Evolutionary conservation across 2,329 filamentous ascomycete species (phyloP), one percentile per base, ranked within the genome.

Genomic region (Penicillium janthinellum): DNA sequence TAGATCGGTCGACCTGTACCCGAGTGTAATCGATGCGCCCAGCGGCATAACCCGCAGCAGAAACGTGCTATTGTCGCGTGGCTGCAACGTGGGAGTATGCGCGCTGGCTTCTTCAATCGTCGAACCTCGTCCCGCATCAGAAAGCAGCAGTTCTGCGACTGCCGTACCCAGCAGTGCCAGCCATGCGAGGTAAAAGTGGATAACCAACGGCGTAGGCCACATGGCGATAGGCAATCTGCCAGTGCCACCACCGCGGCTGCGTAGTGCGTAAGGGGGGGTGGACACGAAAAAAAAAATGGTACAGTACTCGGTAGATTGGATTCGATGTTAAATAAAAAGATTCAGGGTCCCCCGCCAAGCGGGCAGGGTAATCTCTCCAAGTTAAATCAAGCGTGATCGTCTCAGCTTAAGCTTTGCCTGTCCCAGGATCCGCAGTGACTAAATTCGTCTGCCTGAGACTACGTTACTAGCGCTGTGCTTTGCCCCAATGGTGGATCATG

Each of bases 1-100:
- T 1, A 71, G 72, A 44, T 67, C 67, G 8, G 55, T 57, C 1
- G 70, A 71, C 10, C 41, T 54, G 38, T 70, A 77, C 3, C 78
- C 78, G 15, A 58, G 63, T 0, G 75, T 78, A 45, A 78, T 77
- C 2, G 74, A 77, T 15, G 77, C 74, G 1, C 76, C 75, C 4
- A 78, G 69, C 1, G 76, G 73, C 47, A 68, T 45, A 12, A 68
- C 25, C 2, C 60, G 50, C 1, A 68, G 48, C 1, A 58, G 20
- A 22, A 65, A 65, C 12, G 58, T 63, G 7, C 57, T 57, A n/a
- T 56, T 56, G 4, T 54, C 51, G 17, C 56, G 56, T 1, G 51
- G 11, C 2, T 54, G 47, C 11, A 57, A 5, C 10, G 42, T 44
- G 4, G 58, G 17, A 20, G 12, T 28, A 20, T 31, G 22, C 5